Evolutionary conservation across 371 early-diverging fungal species (phyloP), one percentile per base, ranked within the genome.

Genomic region (Mortierella sp.): DNA sequence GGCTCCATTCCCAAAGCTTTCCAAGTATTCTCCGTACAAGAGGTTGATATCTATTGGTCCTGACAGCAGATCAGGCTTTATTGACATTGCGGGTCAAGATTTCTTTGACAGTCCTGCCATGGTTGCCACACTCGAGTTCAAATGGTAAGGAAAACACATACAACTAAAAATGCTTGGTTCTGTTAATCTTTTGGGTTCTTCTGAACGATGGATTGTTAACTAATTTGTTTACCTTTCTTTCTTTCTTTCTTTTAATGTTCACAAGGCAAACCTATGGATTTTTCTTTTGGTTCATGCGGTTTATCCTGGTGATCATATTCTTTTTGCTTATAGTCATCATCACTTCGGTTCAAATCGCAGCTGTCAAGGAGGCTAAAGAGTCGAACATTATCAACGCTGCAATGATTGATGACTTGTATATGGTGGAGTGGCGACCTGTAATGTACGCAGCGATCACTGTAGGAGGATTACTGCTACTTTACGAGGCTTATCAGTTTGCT

Each of bases 71-170:
- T 80, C 80, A 25, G 74, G 74, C 18, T 80, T 80, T 46, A 60
- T 64, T 4, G 64, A 70, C 6, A 73, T 80, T 58, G 80, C 80
- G 23, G 80, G 80, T 44, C 64, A 67, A 18, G 74, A 80, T 43
- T 80, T 60, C 53, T 80, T 80, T 25, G 80, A 74, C 29, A 80
- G 80, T 55, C 80, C 80, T 4, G 80, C 80, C 44, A 80, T 80
- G 80, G 62, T 70, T n/a, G 74, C 80, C 0, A 73, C 67, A 12
- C 55, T 80, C 9, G 68, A 70, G 45, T 80, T 74, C 64, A 80
- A 80, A 61, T 80, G 80, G 80, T 72, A 60, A 66, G 46, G 15
- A 15, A 23, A 29, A 6, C 7, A 48, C 28, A 7, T 30, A n/a
- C 23, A 23, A 12, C 28, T 25, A 45, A n/a, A 3, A 37, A 37